Base-by-base conservation (phyloP, 192 early-diverging fungal species). In the Mortierella hygrophila region DNA sequence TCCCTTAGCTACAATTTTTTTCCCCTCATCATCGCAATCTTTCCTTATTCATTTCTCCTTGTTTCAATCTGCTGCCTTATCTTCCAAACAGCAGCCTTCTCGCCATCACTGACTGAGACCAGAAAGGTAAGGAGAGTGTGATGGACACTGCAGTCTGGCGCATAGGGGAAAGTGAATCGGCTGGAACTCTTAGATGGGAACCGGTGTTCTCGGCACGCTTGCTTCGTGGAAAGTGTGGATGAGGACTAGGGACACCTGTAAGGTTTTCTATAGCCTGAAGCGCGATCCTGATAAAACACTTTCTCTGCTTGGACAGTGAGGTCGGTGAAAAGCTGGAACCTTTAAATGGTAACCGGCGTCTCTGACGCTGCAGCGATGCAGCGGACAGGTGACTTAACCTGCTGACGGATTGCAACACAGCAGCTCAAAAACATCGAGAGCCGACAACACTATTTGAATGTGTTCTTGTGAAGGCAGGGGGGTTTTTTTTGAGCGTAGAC, bases 281-380 rank as follows among this genome's bases (percentile, higher is more conserved):
- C 70, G 68, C 70, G 71, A 72, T 79, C 78, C 70, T 37, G 78
- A 79, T 79, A 79, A 79, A 79, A 79, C 78, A 79, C 78, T 79
- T 63, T 79, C 78, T 63, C 78, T 79, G 70, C 78, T 65, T 32
- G 37, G 52, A 55, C 21, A 3, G 70, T 63, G 70, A 79, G 54
- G 73, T 72, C 29, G 70, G 38, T 79, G 78, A 79, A 73, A 70
- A 72, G 78, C 29, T 44, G 6, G 70, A 79, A 60, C 78, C 70
- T 54, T 72, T 79, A 72, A 13, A 79, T 79, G 41, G 70, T 71
- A 65, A 79, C 78, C 21, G 70, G 71, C 41, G 78, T 72, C 70
- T 73, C 71, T 79, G 40, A 79, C 40, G 69, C 54, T 79, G 20
- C 68, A 70, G 68, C 10, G 35, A 78, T 78, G 76, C 32, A 23